Base-by-base conservation (phyloP, 805 yeast genomes). In the Wickerhamomyces bisporus region DNA sequence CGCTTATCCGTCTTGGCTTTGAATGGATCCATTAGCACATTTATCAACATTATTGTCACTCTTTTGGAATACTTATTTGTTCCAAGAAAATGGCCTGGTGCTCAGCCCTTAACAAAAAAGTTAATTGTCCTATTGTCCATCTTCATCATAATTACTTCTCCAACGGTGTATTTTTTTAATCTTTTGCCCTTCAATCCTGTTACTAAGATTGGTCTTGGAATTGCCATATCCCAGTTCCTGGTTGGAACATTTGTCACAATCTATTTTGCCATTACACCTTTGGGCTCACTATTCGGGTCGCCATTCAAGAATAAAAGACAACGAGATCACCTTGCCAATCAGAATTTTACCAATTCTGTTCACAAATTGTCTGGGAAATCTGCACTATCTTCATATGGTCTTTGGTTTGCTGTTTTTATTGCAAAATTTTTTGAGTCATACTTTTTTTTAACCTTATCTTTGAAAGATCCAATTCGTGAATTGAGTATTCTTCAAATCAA, bases 391-490 rank as follows among this genome's bases (percentile, higher is more conserved):
- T 85, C 94, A 0, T 70, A 73, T 53, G 80, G 83, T 0, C 60
- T 86, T 41, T 83, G 94, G 88, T 28, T 73, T 16, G 71, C 76
- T 1, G 81, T 86, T 0, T 83, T 84, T 47, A 45, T 69, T 7
- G 78, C 85, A 3, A 86, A 86, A 53, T 77, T 80, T 46, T 55
- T 76, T 17, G 95, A 86, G 55, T 85, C 94, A 0, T 86, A 86
- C 57, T 83, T 82, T 58, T 86, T 83, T 49, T 62, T 86, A 45
- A 80, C 89, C 0, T 61, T 83, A 34, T 81, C 93, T 3, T 61
- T 85, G 39, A 70, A 78, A 40, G 93, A 81, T 46, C 88, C 94
- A 0, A 66, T 85, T 3, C 63, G 89, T 38, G 91, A 82, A 44
- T 64, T 86, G 34, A 71, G 78, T 21, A 61, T 70, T 3, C 70